These are phyloP conservation scores for Schizosaccharomyces osmophilus DNA, from an alignment of 805 yeast genomes.

Conservation along the genomic window DNA sequence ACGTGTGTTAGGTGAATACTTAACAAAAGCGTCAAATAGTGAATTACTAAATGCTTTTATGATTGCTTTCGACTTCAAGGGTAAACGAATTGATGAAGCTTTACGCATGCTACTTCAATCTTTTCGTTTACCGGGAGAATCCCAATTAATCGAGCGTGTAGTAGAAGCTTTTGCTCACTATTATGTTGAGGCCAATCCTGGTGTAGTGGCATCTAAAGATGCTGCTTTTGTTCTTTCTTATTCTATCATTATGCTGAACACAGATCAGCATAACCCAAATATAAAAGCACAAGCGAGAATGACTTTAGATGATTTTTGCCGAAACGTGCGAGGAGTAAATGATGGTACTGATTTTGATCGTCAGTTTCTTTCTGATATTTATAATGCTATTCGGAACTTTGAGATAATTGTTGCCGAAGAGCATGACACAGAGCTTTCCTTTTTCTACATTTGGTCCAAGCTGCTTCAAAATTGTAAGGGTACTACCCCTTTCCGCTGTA, in stretches of 20 bases:
- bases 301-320: slow-evolving; percentile 61
- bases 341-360: slow-evolving; percentile 51
- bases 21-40: slow-evolving; percentile 51
- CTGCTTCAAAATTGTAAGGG: slow-evolving; percentile 11
- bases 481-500: slow-evolving; percentile 8
- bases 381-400: slow-evolving; percentile 49
- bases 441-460: slow-evolving; percentile 41
- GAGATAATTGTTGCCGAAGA: slow-evolving; percentile 97
- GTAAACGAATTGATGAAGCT: slow-evolving; percentile 78
- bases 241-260: slow-evolving; percentile 77
- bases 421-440: slow-evolving; percentile 78
- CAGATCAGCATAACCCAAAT: slow-evolving; percentile 78
- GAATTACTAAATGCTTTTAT: slow-evolving; percentile 41
- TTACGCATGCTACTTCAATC: slow-evolving; percentile 54
- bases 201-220: slow-evolving; percentile 55
- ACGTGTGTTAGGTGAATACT: slow-evolving; percentile 59
- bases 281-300: slow-evolving; percentile 47
- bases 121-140: slow-evolving; percentile 88
- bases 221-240: slow-evolving; percentile 80
- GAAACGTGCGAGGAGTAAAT: slow-evolving; percentile 58
- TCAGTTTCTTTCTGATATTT: slow-evolving; percentile 66
- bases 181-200: slow-evolving; percentile 40
- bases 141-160: slow-evolving; percentile 84
- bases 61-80: slow-evolving; percentile 45
- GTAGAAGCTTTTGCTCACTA: slow-evolving; percentile 67